These are phyloP conservation scores for Magnaporthiopsis poae DNA, from an alignment of 2,329 filamentous ascomycete species.

Conservation along the genomic window DNA sequence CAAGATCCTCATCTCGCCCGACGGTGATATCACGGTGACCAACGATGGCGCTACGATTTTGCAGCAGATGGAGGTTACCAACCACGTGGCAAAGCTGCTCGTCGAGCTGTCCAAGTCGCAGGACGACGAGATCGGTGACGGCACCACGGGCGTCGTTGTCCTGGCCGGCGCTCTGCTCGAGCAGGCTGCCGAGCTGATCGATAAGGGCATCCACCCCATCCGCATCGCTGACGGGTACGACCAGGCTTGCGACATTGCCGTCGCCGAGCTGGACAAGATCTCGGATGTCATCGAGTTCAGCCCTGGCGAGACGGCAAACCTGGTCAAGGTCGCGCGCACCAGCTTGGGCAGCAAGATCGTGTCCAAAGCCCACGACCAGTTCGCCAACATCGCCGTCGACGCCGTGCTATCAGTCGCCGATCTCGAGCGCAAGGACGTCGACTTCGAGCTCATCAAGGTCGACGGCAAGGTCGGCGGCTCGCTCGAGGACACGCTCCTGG, in stretches of 20 bases:
- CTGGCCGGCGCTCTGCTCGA: conserved; percentile 88
- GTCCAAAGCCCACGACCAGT: conserved; percentile 96
- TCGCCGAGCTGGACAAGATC: conserved; percentile 84
- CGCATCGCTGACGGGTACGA: conserved; percentile 97
- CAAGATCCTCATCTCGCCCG: conserved; percentile 97
- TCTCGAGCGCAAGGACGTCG: conserved; percentile 88
- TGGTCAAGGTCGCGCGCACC: conserved; percentile 89
- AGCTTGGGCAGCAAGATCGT: conserved; percentile 98
- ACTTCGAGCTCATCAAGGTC: conserved; percentile 98
- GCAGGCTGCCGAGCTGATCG: conserved; percentile 93
- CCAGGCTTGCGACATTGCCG: conserved; percentile 91
- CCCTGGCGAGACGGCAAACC: conserved; percentile 68
- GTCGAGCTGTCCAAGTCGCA: conserved; percentile 97
- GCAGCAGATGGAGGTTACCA: conserved; percentile 96
- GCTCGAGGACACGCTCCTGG: conserved; percentile 84
- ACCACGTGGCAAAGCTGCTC: conserved; percentile 93
- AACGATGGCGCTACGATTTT: conserved; percentile 98
- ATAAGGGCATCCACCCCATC: conserved; percentile 99
- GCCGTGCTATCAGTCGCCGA: conserved; percentile 94
- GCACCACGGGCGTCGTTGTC: conserved; percentile 94
- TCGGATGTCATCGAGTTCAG: conserved; percentile 84
- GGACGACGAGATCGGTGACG: conserved; percentile 97
- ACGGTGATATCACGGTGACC: conserved; percentile 97
- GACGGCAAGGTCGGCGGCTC: conserved; percentile 94
- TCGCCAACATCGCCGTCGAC: conserved; percentile 92